phyloP scores from a whole-genome alignment of 1,284 basidiomycete species.

The Naganishia liquefaciens region DNA sequence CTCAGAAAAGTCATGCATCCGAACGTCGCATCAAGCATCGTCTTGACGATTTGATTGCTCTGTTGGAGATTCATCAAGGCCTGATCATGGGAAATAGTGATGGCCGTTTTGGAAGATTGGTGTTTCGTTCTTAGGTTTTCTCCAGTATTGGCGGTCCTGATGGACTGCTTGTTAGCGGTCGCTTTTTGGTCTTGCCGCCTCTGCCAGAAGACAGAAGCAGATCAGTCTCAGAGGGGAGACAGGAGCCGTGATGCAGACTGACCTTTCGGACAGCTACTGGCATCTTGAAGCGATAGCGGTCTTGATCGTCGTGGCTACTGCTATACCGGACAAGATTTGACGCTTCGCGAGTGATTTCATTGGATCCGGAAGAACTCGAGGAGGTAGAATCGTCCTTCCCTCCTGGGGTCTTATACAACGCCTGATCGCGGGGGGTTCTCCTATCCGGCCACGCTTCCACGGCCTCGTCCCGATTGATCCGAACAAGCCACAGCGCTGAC shows the following conservation, averaged over 20 bases:
- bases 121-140: background rate
- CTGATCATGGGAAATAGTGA: constrained; percentile 15
- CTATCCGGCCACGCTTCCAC: no score
- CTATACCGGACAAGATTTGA: background rate
- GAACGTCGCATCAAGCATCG: constrained; percentile 34
- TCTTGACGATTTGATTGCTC: constrained; percentile 34
- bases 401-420: background rate
- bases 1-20: constrained; percentile 34
- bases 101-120: constrained; percentile 8
- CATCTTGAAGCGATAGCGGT: constrained; percentile 1
- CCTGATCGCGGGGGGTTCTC: background rate
- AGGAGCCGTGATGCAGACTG: background rate
- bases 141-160: background rate
- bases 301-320: no score
- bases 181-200: constrained; percentile 16
- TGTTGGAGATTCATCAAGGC: constrained; percentile 30
- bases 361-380: no score
- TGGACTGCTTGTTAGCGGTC: constrained; percentile 11
- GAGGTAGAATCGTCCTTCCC: background rate
- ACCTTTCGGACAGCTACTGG: constrained; percentile 6
- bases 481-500: no score
- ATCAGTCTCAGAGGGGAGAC: background rate
- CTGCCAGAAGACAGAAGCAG: background rate
- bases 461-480: no score
- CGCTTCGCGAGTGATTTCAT: no score